Evolutionary conservation across 2,329 filamentous ascomycete species (phyloP), one percentile per base, ranked within the genome.

Genomic region (Fusarium marasasianum): DNA sequence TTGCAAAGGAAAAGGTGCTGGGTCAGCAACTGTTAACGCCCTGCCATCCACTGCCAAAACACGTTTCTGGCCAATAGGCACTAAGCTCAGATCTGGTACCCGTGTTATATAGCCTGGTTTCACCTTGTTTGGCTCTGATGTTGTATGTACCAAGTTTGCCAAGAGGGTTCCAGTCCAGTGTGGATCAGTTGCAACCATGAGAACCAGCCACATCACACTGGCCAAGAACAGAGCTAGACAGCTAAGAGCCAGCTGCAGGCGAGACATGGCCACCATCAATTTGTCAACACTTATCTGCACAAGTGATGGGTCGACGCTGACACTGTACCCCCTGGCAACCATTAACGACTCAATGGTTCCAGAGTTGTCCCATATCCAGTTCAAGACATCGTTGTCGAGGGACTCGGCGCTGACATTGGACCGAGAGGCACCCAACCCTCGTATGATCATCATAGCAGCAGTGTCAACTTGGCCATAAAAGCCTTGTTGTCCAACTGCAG

Each of bases 401-500:
- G 73, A 75, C 18, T 43, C 3, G 1, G 72, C 61, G 13, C 73
- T 75, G 22, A 58, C 11, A 7, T 73, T 75, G 1, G 73, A 75
- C 5, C 73, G 66, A 5, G 59, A 37, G 8, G 66, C 44, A 2
- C 73, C 73, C 1, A 75, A 20, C 0, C 73, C 72, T 4, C 70
- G 38, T 2, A 41, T 31, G 14, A 75, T 54, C 35, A 75, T 41
- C 1, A 75, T 37, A 43, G 72, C 73, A 37, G 69, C 48, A 1
- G 73, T 75, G 15, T 75, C 73, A 18, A 75, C 72, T 7, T 73
- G 72, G 2, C 73, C 72, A 33, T 65, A 75, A 31, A 75, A 75
- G 6, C 13, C 13, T 1, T 7, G 15, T 15, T 13, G 35, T 8
- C 10, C 31, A 22, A 20, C 1, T 11, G 40, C 14, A 6, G 20